phyloP scores from a whole-genome alignment of 176 grass and related monocot species.

The Aegilops tauschii region DNA sequence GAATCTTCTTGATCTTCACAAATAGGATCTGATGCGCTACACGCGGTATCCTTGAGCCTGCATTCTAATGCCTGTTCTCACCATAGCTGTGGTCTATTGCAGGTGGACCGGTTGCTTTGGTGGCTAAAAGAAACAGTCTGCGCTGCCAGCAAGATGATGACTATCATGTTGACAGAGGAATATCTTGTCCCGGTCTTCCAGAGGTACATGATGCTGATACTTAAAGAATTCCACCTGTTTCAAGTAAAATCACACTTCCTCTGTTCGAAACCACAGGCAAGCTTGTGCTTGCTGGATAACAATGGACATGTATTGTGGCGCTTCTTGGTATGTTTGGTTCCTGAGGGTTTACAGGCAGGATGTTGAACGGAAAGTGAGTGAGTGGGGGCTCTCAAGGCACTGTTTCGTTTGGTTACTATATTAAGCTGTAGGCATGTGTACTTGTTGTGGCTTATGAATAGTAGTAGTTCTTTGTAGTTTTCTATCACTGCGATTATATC shows the following conservation, averaged over 20 bases:
- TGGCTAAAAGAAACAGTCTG: background rate
- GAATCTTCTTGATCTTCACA: background rate
- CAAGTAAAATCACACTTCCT: background rate
- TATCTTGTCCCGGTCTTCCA: background rate
- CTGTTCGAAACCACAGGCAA: background rate
- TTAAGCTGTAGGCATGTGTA: background rate
- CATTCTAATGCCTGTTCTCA: background rate
- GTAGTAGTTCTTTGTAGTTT: background rate
- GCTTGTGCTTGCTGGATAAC: background rate
- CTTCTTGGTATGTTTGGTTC: background rate
- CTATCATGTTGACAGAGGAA: constrained; percentile 2
- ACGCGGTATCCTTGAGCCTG: background rate
- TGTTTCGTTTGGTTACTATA: background rate
- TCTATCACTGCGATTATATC: background rate
- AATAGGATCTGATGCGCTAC: background rate
- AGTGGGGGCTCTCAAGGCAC: background rate
- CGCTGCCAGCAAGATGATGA: background rate
- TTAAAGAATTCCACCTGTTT: background rate
- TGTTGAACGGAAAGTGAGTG: background rate
- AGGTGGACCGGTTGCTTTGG: constrained; percentile 14
- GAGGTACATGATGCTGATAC: background rate
- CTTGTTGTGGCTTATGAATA: background rate
- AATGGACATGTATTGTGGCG: background rate
- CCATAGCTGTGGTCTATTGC: background rate
- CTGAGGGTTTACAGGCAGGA: background rate